Base-by-base conservation (phyloP, 495 filamentous ascomycete species). In the Annulohypoxylon nitens region DNA sequence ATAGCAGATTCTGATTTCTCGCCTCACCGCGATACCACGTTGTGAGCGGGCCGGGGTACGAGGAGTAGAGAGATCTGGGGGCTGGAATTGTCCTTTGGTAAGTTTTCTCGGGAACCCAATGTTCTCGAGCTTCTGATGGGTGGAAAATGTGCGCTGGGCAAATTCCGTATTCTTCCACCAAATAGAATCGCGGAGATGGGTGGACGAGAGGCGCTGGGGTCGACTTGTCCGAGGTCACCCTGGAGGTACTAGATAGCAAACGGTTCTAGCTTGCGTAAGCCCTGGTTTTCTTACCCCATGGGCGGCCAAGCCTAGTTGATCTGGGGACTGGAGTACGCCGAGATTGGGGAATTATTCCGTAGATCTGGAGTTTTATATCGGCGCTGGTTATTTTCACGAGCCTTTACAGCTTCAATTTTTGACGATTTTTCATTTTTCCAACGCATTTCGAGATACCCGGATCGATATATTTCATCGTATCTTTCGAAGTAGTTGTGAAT, bases 161-260 rank as follows among this genome's bases (percentile, higher is more conserved):
- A 48, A 73, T 57, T 43, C 48, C 55, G 61, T 25, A 60, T 73
- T 75, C 71, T 73, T 75, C 77, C 77, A 78, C 77, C 75, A 78
- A 75, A 60, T 69, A 78, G 71, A 68, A 20, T 10, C 20, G 36
- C 53, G 8, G 8, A 18, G 61, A 16, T 47, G 30, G 39, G 45
- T 75, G 63, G 54, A 39, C 43, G 23, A 69, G 68, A 60, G 64
- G 47, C 51, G 26, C 12, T 69, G 54, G 69, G 64, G 60, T n/a
- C 64, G 36, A 30, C 60, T 66, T 18, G 47, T 61, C 67, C 62
- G 71, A 70, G 53, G 30, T 39, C 41, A 63, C 30, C 71, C 61
- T 69, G 61, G 66, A 16, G 16, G n/a, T 16, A 26, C 47, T 62
- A 59, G 23, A 16, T 53, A 45, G 53, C 48, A 57, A 57, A 26